Percentiles rank a stretch among this genome's conserved stretches.
These are phyloP conservation scores for sorghum (Sorghum bicolor) DNA, from an alignment of 176 grass and related monocot genomes.

Conservation along the genomic window Sorghum_bicolor_NCBIv3 NC_012876.2:8869001-8869500, in stretches of 20 bases:
- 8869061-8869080: not conserved
- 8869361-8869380: conserved; percentile 28
- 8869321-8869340: conserved; percentile 37
- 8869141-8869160: conserved; percentile 17
- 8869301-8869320: conserved; percentile 62
- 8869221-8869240: conserved; percentile 40
- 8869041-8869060: conserved; percentile 71
- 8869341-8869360: conserved; percentile 58
- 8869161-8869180: conserved; percentile 36
- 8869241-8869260: conserved; percentile 71
- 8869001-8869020: conserved; percentile 67
- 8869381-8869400: conserved; percentile 39
- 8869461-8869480: conserved; percentile 51
- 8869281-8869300: conserved; percentile 76
- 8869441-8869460: conserved; percentile 43
- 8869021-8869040: conserved; percentile 77
- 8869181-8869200: conserved; percentile 41
- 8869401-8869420: not conserved
- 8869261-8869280: conserved; percentile 63
- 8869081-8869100: not conserved
- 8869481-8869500: conserved; percentile 43
- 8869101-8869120: conserved; percentile 28
- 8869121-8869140: conserved; percentile 12
- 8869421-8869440: conserved; percentile 22
- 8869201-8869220: conserved; percentile 33